A percentile compares a stretch with the other conserved stretches of the same genome.
phyloP scores from a whole-genome alignment of 495 filamentous ascomycete species.

The Tetracladium setigerum region DNA sequence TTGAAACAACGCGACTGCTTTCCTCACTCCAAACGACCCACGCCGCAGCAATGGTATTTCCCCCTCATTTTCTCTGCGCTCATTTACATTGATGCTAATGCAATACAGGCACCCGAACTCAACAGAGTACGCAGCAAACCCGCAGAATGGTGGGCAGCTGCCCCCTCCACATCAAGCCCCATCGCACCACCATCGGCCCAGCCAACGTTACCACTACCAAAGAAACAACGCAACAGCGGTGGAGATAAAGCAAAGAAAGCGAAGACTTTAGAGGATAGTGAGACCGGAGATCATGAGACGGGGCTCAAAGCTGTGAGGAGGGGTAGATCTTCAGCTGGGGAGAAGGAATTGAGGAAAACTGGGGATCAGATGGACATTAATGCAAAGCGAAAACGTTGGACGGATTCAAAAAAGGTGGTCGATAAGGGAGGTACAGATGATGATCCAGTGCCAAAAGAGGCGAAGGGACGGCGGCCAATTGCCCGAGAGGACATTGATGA shows the following conservation, averaged over 20 bases:
- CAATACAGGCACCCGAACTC: constrained; percentile 9
- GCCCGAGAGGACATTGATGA: no score
- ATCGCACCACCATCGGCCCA: neutral
- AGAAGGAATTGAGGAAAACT: constrained; percentile 1
- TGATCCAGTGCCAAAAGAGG: neutral
- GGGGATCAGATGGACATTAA: neutral
- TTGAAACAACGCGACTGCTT: no score
- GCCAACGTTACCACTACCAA: neutral
- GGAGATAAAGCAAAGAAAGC: constrained; percentile 2
- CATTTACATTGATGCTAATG: constrained; percentile 2
- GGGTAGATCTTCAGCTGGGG: neutral
- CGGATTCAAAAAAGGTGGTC: neutral
- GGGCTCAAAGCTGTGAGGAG: neutral
- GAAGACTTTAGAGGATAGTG: neutral
- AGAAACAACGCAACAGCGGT: neutral
- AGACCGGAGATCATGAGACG: neutral
- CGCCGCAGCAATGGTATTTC: no score
- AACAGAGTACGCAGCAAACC: constrained; percentile 21
- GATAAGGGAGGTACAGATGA: neutral
- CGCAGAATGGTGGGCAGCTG: constrained; percentile 17
- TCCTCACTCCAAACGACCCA: no score
- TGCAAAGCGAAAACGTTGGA: neutral
- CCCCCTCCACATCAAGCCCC: neutral
- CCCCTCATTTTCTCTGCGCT: no score
- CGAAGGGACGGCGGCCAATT: neutral